Evolutionary conservation across 805 yeast species (phyloP).

Genomic region (baker's yeast (Saccharomyces cerevisiae)): DNA sequence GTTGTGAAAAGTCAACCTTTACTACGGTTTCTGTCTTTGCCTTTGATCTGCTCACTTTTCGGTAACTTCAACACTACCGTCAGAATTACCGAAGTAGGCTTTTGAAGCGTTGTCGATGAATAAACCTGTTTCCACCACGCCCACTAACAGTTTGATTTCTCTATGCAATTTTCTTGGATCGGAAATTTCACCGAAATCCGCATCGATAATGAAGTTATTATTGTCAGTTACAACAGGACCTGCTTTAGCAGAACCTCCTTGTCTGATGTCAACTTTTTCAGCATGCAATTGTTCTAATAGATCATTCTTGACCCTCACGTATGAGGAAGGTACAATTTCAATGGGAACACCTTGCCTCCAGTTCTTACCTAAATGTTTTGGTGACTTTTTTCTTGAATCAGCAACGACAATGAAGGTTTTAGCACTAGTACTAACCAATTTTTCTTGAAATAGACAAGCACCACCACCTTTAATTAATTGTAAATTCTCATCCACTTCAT

Average conservation of each 20-base stretch:
- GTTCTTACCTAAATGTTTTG: conserved; percentile 54
- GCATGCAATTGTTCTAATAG: conserved; percentile 35
- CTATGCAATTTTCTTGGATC: conserved; percentile 47
- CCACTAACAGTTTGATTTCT: conserved; percentile 66
- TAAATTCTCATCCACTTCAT: conserved; percentile 76
- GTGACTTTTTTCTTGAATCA: conserved; percentile 78
- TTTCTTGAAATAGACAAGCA: conserved; percentile 94
- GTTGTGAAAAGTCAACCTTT: background rate
- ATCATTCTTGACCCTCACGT: conserved; percentile 63
- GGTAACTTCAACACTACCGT: conserved; percentile 47
- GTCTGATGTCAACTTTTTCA: conserved; percentile 66
- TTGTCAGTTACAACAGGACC: conserved; percentile 96
- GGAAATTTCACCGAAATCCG: conserved; percentile 74
- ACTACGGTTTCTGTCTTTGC: background rate
- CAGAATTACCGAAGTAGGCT: conserved; percentile 83
- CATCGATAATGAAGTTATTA: conserved; percentile 87
- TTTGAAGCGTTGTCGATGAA: conserved; percentile 62
- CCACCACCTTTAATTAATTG: conserved; percentile 98
- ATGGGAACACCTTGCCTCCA: conserved; percentile 94
- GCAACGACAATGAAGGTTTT: conserved; percentile 79
- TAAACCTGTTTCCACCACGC: conserved; percentile 94
- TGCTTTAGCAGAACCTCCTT: conserved; percentile 87
- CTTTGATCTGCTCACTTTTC: conserved; percentile 15
- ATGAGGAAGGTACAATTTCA: conserved; percentile 87
- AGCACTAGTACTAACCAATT: conserved; percentile 79